Conservation (phyloP, 345 rosid genomes). For the Angophora floribunda region DNA sequence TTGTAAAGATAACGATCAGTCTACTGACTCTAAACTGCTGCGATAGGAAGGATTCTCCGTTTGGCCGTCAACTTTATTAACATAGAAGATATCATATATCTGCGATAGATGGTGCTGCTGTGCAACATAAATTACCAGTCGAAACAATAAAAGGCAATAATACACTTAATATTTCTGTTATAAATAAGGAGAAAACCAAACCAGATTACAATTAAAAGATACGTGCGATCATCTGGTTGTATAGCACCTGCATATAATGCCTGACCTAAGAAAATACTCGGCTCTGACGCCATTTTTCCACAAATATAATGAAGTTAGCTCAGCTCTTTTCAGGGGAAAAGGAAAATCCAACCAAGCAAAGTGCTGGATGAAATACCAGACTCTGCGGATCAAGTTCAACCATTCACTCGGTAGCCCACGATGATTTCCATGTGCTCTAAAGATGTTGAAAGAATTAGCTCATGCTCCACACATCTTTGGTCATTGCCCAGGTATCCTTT, state of each 20-base stretch:
- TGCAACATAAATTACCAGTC: not conserved
- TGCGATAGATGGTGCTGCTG: not conserved
- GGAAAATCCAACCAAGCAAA: not conserved
- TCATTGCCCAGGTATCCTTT: not conserved
- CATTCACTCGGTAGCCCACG: not conserved
- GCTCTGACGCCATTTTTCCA: not conserved
- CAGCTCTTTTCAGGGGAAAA: not conserved
- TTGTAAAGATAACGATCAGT: not conserved
- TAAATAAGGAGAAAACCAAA: not conserved
- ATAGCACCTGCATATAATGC: not conserved
- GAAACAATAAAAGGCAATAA: not conserved
- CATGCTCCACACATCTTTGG: not conserved
- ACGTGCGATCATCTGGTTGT: not conserved
- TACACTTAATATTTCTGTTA: not conserved
- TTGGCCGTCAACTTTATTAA: not conserved
- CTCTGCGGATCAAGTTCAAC: not conserved
- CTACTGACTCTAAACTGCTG: not conserved
- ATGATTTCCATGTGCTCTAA: not conserved
- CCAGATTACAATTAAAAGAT: not conserved
- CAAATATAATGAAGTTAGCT: not conserved
- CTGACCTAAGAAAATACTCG: not conserved
- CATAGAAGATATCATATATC: not conserved
- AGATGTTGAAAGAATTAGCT: not conserved
- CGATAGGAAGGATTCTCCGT: not conserved
- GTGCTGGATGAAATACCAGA: not conserved